Conservation (phyloP, 2,329 filamentous ascomycete species). For the Ophiostoma novo-ulmi region DNA sequence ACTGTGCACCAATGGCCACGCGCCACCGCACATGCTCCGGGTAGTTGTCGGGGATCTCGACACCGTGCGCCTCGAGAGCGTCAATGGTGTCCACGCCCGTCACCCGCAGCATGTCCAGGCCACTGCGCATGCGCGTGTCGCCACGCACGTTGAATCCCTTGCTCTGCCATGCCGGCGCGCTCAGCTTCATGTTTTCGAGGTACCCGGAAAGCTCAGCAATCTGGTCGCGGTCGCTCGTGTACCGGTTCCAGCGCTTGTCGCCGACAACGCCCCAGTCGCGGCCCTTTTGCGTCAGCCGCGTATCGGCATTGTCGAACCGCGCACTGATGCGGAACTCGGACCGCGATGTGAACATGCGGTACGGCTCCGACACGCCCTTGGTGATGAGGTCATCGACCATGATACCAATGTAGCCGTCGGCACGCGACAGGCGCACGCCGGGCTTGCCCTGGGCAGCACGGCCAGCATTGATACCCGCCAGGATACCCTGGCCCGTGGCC, state of each 20-base stretch:
- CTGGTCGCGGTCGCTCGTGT: constrained; percentile 59
- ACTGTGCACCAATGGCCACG: constrained; percentile 75
- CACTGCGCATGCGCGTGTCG: constrained; percentile 53
- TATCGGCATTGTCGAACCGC: constrained; percentile 89
- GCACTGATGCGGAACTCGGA: constrained; percentile 93
- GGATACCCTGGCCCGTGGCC: constrained; percentile 84
- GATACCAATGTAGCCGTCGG: constrained; percentile 93
- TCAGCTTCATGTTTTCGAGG: constrained; percentile 39
- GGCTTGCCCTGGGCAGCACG: constrained; percentile 63
- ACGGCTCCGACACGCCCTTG: constrained; percentile 93
- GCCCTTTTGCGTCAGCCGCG: constrained; percentile 74
- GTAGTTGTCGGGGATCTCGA: constrained; percentile 42
- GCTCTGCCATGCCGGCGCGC: constrained; percentile 30
- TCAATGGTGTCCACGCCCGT: constrained; percentile 47
- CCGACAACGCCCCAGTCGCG: constrained; percentile 70
- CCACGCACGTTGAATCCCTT: constrained; percentile 35
- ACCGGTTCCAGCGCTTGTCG: constrained; percentile 71
- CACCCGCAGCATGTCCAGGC: constrained; percentile 67
- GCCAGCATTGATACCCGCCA: constrained; percentile 92
- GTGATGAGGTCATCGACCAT: constrained; percentile 98
- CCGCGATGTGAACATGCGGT: constrained; percentile 95
- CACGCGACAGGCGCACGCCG: constrained; percentile 65
- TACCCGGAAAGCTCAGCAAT: constrained; percentile 60
- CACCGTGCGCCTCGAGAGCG: constrained; percentile 54
- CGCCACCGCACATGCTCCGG: constrained; percentile 57